phyloP scores from a whole-genome alignment of 345 rosid species.

The Erucastrum elatum region DNA sequence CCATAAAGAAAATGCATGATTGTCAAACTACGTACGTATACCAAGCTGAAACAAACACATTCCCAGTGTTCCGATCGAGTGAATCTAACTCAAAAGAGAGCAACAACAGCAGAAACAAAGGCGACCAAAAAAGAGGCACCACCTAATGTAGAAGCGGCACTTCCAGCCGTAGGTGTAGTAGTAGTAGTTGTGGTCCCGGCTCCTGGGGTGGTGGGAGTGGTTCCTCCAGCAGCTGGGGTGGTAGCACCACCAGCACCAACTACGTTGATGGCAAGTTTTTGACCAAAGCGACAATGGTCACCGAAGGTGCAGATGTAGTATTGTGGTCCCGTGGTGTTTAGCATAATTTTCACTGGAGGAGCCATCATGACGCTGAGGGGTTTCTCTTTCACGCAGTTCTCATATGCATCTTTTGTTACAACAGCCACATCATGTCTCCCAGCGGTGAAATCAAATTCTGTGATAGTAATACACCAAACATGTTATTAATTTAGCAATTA shows the following conservation, averaged over 20 bases:
- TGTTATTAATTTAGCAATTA: not conserved
- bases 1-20: conserved; percentile 7
- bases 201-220: conserved; percentile 21
- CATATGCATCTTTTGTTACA: conserved; percentile 47
- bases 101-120: conserved; percentile 31
- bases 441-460: conserved; percentile 56
- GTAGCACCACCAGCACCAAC: conserved; percentile 28
- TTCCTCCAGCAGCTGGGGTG: conserved; percentile 12
- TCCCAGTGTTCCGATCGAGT: not conserved
- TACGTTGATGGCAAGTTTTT: conserved; percentile 49
- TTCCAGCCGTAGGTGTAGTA: conserved; percentile 20
- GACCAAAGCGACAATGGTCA: conserved; percentile 52
- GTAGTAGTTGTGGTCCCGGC: conserved; percentile 26
- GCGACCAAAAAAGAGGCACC: conserved; percentile 24
- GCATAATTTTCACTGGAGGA: conserved; percentile 47
- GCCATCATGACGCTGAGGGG: conserved; percentile 22
- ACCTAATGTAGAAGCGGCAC: conserved; percentile 31
- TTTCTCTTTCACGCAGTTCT: conserved; percentile 39
- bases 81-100: conserved; percentile 33
- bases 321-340: conserved; percentile 48
- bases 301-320: conserved; percentile 48
- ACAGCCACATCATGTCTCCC: conserved; percentile 56
- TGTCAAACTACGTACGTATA: not conserved
- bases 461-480: not conserved
- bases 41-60: conserved; percentile 12